Evolutionary conservation across 345 rosid genomes (phyloP), one percentile per base, ranked within the genome.

Genomic region (Eucalyptus cloeziana): DNA sequence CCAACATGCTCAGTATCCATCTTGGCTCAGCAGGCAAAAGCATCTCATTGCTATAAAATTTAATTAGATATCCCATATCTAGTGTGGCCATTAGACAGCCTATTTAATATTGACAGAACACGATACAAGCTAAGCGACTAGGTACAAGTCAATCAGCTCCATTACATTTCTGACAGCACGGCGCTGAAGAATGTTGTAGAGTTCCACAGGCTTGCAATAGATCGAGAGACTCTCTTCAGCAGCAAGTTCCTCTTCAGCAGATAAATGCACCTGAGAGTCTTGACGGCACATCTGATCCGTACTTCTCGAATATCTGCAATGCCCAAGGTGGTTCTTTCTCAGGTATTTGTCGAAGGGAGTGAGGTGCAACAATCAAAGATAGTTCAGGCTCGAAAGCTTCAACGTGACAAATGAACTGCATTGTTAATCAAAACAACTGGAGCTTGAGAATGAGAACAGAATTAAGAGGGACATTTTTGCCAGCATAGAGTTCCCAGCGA

Each of bases 201-300:
- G 95, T 88, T 98, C 99, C 17, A 98, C 99, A 90, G 99, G 99
- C 93, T 97, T 97, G 98, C 99, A 98, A 91, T 96, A 98, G 49
- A 92, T 88, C 5, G 95, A 92, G 37, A 96, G 92, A 91, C 99
- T 96, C 92, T 96, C 99, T 88, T 96, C 99, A 64, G 99, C 99
- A 33, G 96, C 98, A 90, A 91, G 91, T 93, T 96, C 96, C 91
- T 98, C 99, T 90, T 98, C 99, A 37, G 95, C 95, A 31, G 99
- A 95, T 91, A 96, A 92, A 94, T 88, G 97, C 93, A 91, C 49
- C 88, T 94, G 95, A 88, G 95, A 94, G 90, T 96, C 99, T 91
- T 96, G 99, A 87, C 94, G 96, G 94, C 99, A 96, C 99, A 98
- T 98, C 91, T 94, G 97, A 89, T 95, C 99, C 86, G 95, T 91